These are phyloP conservation scores for Hyparrhenia diplandra DNA, from an alignment of 176 grass and related monocot species.

Conservation along the genomic window DNA sequence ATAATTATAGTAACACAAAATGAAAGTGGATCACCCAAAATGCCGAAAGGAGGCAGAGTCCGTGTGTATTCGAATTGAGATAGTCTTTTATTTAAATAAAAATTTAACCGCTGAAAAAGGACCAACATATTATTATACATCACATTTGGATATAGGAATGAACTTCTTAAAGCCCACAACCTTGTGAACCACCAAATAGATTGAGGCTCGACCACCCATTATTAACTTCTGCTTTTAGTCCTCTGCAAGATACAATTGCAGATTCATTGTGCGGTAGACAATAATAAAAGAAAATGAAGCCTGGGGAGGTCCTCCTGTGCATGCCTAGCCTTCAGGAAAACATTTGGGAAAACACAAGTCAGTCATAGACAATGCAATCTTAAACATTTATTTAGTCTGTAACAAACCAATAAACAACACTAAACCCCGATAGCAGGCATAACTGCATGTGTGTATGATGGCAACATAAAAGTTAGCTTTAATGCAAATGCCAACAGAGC, in stretches of 20 bases:
- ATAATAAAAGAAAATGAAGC: not conserved
- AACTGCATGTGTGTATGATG: not conserved
- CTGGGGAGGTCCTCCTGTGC: not conserved
- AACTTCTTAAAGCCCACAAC: not conserved
- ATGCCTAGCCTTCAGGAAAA: conserved; percentile 11
- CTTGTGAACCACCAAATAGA: not conserved
- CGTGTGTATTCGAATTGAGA: not conserved
- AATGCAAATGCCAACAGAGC: not conserved
- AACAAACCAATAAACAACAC: not conserved
- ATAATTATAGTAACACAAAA: not conserved
- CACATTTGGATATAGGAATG: conserved; percentile 3
- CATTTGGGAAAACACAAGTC: not conserved
- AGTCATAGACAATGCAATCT: not conserved
- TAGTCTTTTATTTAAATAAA: conserved; percentile 15
- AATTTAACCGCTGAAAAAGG: not conserved
- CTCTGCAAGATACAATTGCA: not conserved
- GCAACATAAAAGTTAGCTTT: not conserved
- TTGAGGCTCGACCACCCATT: conserved; percentile 18
- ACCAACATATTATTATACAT: not conserved
- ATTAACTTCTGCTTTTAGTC: conserved; percentile 12
- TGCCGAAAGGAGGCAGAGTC: not conserved
- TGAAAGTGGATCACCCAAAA: not conserved
- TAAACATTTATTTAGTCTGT: not conserved
- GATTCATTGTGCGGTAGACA: conserved; percentile 2
- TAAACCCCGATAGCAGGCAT: not conserved